A percentile compares a stretch with the other conserved stretches of the same genome.
Evolutionary conservation across 2,329 filamentous ascomycete species (phyloP).

Genomic region (Trichoderma cornu-damae): DNA sequence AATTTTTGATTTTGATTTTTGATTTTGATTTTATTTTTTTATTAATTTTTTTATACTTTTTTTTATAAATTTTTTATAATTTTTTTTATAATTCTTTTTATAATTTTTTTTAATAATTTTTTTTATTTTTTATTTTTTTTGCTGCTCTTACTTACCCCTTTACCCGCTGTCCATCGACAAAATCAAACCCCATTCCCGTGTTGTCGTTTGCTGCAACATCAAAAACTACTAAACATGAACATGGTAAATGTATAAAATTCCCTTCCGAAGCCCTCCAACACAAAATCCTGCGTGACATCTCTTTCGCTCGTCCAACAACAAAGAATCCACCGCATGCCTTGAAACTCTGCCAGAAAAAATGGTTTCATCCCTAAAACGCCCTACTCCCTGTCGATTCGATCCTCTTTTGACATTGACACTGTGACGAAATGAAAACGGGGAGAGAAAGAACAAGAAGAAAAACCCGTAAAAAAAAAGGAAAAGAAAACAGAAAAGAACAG

Average conservation of each 20-base stretch:
- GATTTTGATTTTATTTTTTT: no score
- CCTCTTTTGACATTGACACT: conserved; percentile 4
- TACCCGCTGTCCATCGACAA: background rate
- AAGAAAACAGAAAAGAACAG: no score
- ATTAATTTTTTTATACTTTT: no score
- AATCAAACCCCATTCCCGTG: background rate
- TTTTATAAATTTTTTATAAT: no score
- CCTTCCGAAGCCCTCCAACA: background rate
- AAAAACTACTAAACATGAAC: background rate
- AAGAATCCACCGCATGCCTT: conserved; percentile 2
- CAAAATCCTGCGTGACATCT: conserved; percentile 12
- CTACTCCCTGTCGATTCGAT: conserved; percentile 19
- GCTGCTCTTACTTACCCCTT: no score
- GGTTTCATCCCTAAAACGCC: conserved; percentile 19
- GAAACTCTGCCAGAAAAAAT: conserved; percentile 16
- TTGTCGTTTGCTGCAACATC: background rate
- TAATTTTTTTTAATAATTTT: background rate
- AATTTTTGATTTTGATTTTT: no score
- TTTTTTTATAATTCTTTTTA: no score
- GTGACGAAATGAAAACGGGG: background rate
- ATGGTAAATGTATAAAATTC: conserved; percentile 2
- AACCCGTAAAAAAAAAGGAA: background rate
- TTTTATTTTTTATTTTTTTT: no score
- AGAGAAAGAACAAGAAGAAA: no score
- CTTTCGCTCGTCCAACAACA: conserved; percentile 13